These are phyloP conservation scores for Xylariaceae sp. DNA, from an alignment of 2,329 filamentous ascomycete species.

Conservation along the genomic window DNA sequence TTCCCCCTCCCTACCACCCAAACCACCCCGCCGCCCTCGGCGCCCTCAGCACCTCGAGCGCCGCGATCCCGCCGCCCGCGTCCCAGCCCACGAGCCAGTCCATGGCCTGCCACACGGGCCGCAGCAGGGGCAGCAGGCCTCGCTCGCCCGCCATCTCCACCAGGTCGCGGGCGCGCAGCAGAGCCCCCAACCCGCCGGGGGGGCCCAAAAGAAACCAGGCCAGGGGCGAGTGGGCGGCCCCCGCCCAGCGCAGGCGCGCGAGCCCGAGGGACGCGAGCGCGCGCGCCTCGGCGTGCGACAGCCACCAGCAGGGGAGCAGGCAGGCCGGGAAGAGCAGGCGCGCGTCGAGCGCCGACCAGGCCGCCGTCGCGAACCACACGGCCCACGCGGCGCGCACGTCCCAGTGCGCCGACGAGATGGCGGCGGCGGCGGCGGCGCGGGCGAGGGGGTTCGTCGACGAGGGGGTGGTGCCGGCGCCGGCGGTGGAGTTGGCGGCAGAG, in stretches of 20 bases:
- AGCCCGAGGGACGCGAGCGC: slow-evolving; percentile 14
- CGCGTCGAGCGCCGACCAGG: slow-evolving; percentile 8
- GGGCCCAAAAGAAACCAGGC: slow-evolving; percentile 3
- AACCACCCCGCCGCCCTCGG: slow-evolving; percentile 4
- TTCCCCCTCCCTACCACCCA: too few species aligned
- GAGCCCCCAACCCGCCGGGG: neutral
- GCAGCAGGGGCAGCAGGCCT: slow-evolving; percentile 3
- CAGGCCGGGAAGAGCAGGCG: slow-evolving; percentile 11
- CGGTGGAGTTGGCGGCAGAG: too few species aligned
- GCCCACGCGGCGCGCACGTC: slow-evolving; percentile 13
- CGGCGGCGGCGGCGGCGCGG: too few species aligned
- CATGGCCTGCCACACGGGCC: slow-evolving; percentile 3
- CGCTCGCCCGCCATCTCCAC: neutral
- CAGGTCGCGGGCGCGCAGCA: neutral
- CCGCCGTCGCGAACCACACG: slow-evolving; percentile 14
- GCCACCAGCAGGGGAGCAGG: slow-evolving; percentile 4
- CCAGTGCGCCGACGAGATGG: slow-evolving; percentile 10
- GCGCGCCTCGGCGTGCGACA: slow-evolving; percentile 9
- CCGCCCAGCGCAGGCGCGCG: slow-evolving; percentile 12
- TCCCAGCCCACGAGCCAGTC: slow-evolving; percentile 4
- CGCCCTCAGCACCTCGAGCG: slow-evolving; percentile 9
- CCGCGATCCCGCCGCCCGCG: slow-evolving; percentile 2
- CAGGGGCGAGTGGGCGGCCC: slow-evolving; percentile 10
- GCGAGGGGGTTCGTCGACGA: too few species aligned
- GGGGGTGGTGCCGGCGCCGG: too few species aligned